These are phyloP conservation scores for Harringtonia lauricola DNA, from an alignment of 2,329 filamentous ascomycete species.

Conservation along the genomic window DNA sequence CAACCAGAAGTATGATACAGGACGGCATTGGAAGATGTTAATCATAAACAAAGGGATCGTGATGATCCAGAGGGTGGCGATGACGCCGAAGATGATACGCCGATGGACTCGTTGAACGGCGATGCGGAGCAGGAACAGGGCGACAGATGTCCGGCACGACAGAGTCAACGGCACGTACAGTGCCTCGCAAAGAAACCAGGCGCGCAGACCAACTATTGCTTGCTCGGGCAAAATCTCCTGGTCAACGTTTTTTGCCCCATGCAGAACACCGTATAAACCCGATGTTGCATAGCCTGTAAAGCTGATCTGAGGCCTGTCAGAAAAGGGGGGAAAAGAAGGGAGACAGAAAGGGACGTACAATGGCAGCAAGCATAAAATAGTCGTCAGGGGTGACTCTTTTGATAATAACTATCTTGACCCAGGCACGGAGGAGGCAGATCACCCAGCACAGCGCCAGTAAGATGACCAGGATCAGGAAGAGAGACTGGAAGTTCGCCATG, in stretches of 20 bases:
- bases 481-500: constrained; percentile 4
- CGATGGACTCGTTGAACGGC: constrained; percentile 21
- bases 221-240: constrained; percentile 12
- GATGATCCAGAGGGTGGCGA: constrained; percentile 18
- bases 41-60: constrained; percentile 9
- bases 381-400: constrained; percentile 34
- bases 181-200: constrained; percentile 28
- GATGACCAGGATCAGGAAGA: constrained; percentile 7
- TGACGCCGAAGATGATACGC: constrained; percentile 24
- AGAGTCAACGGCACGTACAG: constrained; percentile 28
- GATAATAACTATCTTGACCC: constrained; percentile 31
- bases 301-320: constrained; percentile 17
- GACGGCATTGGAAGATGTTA: constrained; percentile 34
- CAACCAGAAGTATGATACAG: constrained; percentile 36
- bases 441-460: constrained; percentile 15
- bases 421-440: constrained; percentile 28
- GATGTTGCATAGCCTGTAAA: constrained; percentile 22
- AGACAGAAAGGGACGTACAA: constrained; percentile 22
- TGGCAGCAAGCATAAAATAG: constrained; percentile 31
- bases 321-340: not conserved
- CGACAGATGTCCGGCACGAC: constrained; percentile 28
- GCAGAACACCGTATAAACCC: constrained; percentile 21
- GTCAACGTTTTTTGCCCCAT: constrained; percentile 18
- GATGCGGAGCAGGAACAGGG: constrained; percentile 29
- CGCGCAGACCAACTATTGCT: constrained; percentile 18